Percentiles rank a stretch among this genome's conserved stretches.
These are phyloP conservation scores for Fusarium staphyleae DNA, from an alignment of 2,329 filamentous ascomycete genomes.

Conservation along the genomic window DNA sequence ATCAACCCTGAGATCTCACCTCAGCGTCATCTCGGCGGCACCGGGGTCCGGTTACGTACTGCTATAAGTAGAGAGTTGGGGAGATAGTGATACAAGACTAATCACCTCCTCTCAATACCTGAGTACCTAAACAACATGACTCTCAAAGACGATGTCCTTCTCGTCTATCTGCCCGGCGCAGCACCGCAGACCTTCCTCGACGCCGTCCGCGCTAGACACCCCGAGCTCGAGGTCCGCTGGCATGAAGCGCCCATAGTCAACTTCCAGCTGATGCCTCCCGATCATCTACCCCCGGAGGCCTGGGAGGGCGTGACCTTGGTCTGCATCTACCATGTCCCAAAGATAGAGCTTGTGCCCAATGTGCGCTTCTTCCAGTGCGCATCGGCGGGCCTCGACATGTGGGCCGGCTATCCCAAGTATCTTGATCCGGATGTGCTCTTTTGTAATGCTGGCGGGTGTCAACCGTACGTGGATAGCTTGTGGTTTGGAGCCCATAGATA, in stretches of 20 bases:
- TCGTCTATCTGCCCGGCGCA: conserved; percentile 47
- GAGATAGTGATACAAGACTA: too few relatives aligned
- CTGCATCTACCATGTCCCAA: conserved; percentile 44
- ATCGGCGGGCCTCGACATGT: conserved; percentile 54
- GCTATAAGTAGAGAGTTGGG: too few relatives aligned
- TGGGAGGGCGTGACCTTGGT: conserved; percentile 54
- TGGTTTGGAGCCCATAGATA: too few relatives aligned
- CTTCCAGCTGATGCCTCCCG: conserved; percentile 24
- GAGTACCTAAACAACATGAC: conserved; percentile 15
- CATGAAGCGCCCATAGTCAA: conserved; percentile 30
- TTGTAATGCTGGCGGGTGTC: conserved; percentile 51
- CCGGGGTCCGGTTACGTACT: too few relatives aligned
- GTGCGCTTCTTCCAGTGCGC: conserved; percentile 55
- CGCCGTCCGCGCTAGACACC: conserved; percentile 44
- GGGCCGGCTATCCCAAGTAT: conserved; percentile 48
- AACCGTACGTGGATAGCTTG: conserved; percentile 46
- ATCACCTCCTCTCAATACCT: too few relatives aligned
- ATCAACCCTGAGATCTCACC: too few relatives aligned
- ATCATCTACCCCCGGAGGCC: conserved; percentile 42
- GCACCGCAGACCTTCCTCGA: conserved; percentile 47
- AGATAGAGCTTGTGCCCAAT: conserved; percentile 42
- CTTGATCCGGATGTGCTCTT: conserved; percentile 47
- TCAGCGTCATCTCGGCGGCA: too few relatives aligned
- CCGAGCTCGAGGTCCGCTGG: conserved; percentile 50
- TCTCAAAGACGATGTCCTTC: conserved; percentile 50